Evolutionary conservation across 2,329 filamentous ascomycete genomes (phyloP).

Genomic region (Fusarium cicatricum): DNA sequence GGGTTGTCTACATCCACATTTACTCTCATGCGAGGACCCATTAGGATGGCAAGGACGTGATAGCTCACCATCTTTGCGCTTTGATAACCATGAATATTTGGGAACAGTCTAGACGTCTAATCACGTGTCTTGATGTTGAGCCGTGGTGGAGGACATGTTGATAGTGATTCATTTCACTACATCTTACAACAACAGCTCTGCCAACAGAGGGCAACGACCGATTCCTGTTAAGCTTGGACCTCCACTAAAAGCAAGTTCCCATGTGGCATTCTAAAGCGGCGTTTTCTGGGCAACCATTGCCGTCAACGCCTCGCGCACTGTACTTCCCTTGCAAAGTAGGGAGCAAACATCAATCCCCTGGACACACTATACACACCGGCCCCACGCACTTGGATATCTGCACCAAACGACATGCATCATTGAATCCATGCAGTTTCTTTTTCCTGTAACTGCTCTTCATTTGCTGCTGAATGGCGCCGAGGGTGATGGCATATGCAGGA

Average conservation of each 20-base stretch:
- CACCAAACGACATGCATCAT: constrained; percentile 14
- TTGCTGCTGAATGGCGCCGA: not conserved
- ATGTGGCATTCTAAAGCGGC: constrained; percentile 18
- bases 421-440: not conserved
- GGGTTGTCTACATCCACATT: no score
- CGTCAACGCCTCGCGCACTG: constrained; percentile 34
- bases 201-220: not conserved
- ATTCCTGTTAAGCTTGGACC: constrained; percentile 23
- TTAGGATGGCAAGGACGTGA: no score
- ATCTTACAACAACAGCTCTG: no score
- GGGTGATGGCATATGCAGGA: constrained; percentile 4
- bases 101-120: no score
- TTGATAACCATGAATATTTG: no score
- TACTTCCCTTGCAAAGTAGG: not conserved
- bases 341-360: constrained; percentile 24
- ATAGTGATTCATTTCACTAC: no score
- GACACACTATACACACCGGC: constrained; percentile 13
- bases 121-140: no score
- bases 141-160: no score
- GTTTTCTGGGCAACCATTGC: constrained; percentile 10
- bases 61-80: no score
- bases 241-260: constrained; percentile 16
- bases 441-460: constrained; percentile 9
- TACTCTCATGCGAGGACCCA: no score
- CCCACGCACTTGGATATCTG: constrained; percentile 18